Evolutionary conservation across 78 protist genomes (phyloP), one percentile per base, ranked within the genome.

Genomic region (Protostelium mycophagum): DNA sequence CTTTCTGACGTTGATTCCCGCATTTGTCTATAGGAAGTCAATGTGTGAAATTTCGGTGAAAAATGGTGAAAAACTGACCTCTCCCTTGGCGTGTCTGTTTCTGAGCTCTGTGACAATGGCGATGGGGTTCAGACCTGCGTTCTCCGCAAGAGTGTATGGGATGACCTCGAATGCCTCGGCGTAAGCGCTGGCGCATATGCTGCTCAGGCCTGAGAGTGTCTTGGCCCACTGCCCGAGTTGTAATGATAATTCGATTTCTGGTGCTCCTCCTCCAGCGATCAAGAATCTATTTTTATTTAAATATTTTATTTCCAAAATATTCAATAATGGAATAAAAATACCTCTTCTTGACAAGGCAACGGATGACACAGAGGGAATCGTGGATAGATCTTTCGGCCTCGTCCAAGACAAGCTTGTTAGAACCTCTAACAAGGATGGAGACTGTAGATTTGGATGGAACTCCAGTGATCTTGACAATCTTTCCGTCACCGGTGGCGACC

Each of bases 61-160:
- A n/a, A n/a, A n/a, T n/a, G n/a, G n/a, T n/a, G n/a, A n/a, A n/a
- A n/a, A n/a, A 5, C 73, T 51, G 31, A 51, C 73, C 73, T 97
- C 97, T 87, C 99, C 99, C 73, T 92, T 88, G 25, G 90, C 94
- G 90, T 98, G 99, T 83, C 51, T 38, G 88, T 93, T 96, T 36
- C 99, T 94, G 36, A 98, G 97, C 94, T 97, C 99, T 1, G 99
- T 97, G 37, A 98, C 99, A 28, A 97, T 95, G 0, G 51, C 25
- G 94, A 99, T 96, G 83, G 99, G 99, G 86, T 97, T 85, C n/a
- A 99, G 95, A 34, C 99, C 99, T 5, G 99, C 99, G 90, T 99
- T 99, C 97, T 99, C 99, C 28, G 99, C 99, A 35, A 99, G 96
- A 23, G 99, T 99, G 94, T 94, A 91, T 1, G 99, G 99, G n/a